These are phyloP conservation scores for Ganoderma resinaceum DNA, from an alignment of 1,284 basidiomycete genomes.

Conservation along the genomic window DNA sequence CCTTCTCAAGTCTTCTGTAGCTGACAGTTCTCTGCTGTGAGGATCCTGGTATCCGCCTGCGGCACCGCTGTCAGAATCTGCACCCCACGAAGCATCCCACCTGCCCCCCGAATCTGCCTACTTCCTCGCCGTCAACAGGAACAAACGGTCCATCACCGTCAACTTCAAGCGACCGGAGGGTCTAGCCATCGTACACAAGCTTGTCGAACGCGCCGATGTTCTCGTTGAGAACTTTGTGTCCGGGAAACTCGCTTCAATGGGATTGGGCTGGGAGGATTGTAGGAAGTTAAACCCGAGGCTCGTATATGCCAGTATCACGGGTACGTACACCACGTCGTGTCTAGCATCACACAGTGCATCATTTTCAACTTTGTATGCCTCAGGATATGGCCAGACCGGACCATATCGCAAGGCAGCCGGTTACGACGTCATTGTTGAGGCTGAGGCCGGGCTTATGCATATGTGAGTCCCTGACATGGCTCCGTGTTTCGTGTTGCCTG, in stretches of 20 bases:
- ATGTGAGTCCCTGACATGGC: constrained; percentile 60
- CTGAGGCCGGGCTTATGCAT: constrained; percentile 93
- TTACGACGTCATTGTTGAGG: constrained; percentile 92
- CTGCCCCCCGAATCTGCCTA: constrained; percentile 93
- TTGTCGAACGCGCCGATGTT: constrained; percentile 83
- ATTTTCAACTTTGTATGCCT: constrained; percentile 23
- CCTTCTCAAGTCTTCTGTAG: constrained; percentile 12
- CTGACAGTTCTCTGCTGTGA: constrained; percentile 39
- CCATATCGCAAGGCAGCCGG: constrained; percentile 86
- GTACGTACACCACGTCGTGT: constrained; percentile 43
- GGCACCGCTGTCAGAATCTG: constrained; percentile 62
- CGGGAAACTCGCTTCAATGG: constrained; percentile 86
- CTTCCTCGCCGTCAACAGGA: constrained; percentile 89
- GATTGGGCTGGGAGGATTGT: constrained; percentile 88
- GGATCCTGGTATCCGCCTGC: constrained; percentile 85
- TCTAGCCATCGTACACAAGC: constrained; percentile 76
- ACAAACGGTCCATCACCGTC: constrained; percentile 88
- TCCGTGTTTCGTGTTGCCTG: neutral
- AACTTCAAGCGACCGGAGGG: constrained; percentile 88
- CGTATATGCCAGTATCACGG: constrained; percentile 92
- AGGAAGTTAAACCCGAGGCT: constrained; percentile 81
- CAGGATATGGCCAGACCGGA: constrained; percentile 94
- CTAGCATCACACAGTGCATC: neutral
- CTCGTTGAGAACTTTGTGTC: constrained; percentile 89
- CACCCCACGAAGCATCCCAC: constrained; percentile 62